Conservation (phyloP, 257 asterid species). For the Cruciata laevipes region DNA sequence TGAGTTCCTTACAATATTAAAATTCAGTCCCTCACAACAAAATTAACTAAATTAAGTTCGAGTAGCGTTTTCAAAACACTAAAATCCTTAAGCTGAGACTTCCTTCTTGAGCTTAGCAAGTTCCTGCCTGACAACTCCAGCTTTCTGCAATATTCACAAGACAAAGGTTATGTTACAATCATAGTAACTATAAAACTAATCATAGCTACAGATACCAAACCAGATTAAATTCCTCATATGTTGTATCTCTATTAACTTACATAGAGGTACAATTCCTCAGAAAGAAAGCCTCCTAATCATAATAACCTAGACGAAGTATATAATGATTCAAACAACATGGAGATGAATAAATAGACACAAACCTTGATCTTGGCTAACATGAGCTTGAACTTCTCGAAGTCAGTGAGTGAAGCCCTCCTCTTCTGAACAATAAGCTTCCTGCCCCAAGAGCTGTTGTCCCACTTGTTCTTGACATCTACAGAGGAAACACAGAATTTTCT, state of each 20-base stretch:
- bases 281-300: too few species aligned
- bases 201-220: not conserved
- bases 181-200: not conserved
- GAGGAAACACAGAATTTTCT: not conserved
- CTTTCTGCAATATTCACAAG: conserved; percentile 47
- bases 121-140: conserved; percentile 83
- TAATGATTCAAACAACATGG: not conserved
- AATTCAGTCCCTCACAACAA: not conserved
- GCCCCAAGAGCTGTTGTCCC: conserved; percentile 97
- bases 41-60: not conserved
- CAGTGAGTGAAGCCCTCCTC: conserved; percentile 69
- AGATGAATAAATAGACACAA: not conserved
- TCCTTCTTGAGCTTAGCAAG: conserved; percentile 73
- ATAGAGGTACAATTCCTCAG: too few species aligned
- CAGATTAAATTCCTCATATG: not conserved
- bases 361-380: conserved; percentile 95
- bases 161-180: not conserved
- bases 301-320: too few species aligned
- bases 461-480: conserved; percentile 79
- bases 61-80: conserved; percentile 4
- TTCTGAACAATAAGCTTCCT: conserved; percentile 91
- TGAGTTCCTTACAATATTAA: not conserved
- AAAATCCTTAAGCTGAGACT: conserved; percentile 18
- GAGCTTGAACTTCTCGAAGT: conserved; percentile 80
- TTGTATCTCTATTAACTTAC: too few species aligned